Evolutionary conservation across 108 stramenopile species (phyloP).

Genomic region (Cylindrotheca fusiformis): DNA sequence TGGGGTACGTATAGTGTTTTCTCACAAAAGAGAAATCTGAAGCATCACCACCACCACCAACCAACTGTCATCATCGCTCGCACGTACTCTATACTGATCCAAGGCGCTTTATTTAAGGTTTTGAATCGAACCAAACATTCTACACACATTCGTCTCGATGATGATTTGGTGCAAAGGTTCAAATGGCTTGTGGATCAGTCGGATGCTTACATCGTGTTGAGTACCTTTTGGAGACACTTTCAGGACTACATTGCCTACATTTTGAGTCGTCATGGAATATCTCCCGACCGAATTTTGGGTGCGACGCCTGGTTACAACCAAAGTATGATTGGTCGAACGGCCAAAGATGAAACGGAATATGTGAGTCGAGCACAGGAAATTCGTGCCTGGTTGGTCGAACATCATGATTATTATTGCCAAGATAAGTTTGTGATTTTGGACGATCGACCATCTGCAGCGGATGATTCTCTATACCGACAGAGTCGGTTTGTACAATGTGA

Average conservation of each 20-base stretch:
- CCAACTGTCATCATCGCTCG: too few relatives aligned
- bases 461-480: neutral
- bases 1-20: too few relatives aligned
- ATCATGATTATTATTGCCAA: neutral
- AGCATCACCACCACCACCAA: too few relatives aligned
- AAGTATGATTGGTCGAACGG: neutral
- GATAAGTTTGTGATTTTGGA: neutral
- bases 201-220: neutral
- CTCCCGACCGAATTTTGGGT: neutral
- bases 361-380: neutral
- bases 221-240: neutral
- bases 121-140: slow-evolving; percentile 1
- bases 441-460: neutral
- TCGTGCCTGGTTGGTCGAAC: neutral
- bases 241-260: neutral
- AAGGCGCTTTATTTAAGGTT: neutral
- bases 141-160: neutral
- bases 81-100: too few relatives aligned
- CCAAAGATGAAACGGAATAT: neutral
- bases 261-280: neutral
- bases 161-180: neutral
- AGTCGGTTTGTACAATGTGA: neutral
- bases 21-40: too few relatives aligned
- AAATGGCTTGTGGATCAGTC: neutral
- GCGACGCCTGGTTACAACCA: neutral